Evolutionary conservation across 2,329 filamentous ascomycete genomes (phyloP), one percentile per base, ranked within the genome.

Genomic region (Chalara sp.): DNA sequence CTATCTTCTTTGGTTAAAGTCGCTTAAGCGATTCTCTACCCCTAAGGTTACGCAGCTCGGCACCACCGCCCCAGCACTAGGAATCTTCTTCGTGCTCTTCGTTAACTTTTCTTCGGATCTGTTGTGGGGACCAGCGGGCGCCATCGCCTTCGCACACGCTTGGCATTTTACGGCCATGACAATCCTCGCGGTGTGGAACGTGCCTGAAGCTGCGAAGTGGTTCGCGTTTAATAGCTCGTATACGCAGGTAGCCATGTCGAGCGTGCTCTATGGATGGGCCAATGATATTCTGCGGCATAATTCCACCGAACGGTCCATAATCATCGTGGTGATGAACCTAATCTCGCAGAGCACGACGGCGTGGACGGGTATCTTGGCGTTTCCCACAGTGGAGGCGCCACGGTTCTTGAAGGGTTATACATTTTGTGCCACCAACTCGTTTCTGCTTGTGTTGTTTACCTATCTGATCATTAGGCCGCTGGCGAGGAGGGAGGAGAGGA

Each of bases 1-100:
- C 0, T 82, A 76, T 52, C 61, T 81, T 3, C 68, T 83, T 0
- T 83, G 79, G 79, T 65, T 83, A 44, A 81, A 81, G 63, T 77
- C 73, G 50, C 58, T 81, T 11, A 62, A 71, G 1, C 67, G 74
- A 2, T 81, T 72, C 58, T 68, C 70, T 0, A 67, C 67, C 0
- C 64, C 72, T 1, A 67, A 66, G 10, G 61, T 81, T 46, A 81
- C 80, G 57, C 68, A 78, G 46, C 65, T 80, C 1, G 75, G 74
- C 1, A 70, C 76, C 2, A 75, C 76, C 6, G 70, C 76, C 0
- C 77, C 78, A 0, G 78, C 70, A 0, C 58, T 82, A 1, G 79
- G 78, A 0, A 81, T 81, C 2, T 74, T 81, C 49, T 82, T 78
- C 56, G 75, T 72, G 0, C 64, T 81, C 0, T 68, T 76, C 40